Evolutionary conservation across 148 eudicot species (phyloP), one percentile per base, ranked within the genome.

Genomic region (Amaranthus cruentus): DNA sequence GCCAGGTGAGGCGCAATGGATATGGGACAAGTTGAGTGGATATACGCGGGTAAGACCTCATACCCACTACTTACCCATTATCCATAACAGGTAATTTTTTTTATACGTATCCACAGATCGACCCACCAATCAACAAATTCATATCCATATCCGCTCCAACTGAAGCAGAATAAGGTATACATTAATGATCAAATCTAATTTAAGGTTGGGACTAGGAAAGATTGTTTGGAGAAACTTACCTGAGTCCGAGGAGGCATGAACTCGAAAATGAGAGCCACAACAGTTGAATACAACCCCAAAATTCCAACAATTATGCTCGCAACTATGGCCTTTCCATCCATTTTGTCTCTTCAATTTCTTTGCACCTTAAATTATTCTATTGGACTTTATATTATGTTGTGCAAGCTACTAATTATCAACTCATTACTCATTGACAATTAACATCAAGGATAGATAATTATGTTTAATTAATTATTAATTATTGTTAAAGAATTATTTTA

Each of bases 211-310:
- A 18, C 18, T 18, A 18, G 18, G 18, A 18, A 18, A 18, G 18
- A 18, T 18, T 18, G 18, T 18, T 18, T 18, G 18, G 18, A 28
- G 38, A 28, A 28, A 13, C 44, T 10, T 68, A 75, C 75, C 74
- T 62, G 18, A 2, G 64, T 67, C 7, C 56, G 48, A 46, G 11
- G 55, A n/a, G 75, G 66, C 47, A 71, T 66, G 64, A 81, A 72
- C 80, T 84, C 90, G 8, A 86, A 84, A 47, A 74, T 70, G 54
- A 87, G 78, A 62, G 87, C 87, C 11, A 82, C 77, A 11, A 13
- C 79, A 58, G 84, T 81, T n/a, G 83, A 79, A 18, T 81, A 62
- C 18, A 87, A 62, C 60, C 88, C 86, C 51, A 87, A 71, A 64
- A 81, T 48, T 10, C 77, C 87, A 21, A 84, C 84, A 59, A 81